Evolutionary conservation across 2,329 filamentous ascomycete species (phyloP).

Genomic region (Aspergillus sp.): DNA sequence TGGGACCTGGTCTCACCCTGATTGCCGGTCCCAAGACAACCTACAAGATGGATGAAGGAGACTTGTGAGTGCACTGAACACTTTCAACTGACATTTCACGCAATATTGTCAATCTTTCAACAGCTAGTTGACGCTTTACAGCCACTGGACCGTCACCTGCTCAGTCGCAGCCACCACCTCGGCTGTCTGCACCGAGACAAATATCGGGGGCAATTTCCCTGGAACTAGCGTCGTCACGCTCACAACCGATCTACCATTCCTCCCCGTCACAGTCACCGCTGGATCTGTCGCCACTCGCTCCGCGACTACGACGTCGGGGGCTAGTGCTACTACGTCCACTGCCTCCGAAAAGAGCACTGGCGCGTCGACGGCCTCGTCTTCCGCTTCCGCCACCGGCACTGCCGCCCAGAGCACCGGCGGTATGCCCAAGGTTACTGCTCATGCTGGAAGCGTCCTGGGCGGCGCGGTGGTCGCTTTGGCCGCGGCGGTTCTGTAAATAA

Average conservation of each 20-base stretch:
- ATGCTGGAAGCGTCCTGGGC: background rate
- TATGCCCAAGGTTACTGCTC: background rate
- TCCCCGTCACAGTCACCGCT: background rate
- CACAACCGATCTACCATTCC: background rate
- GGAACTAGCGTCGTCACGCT: background rate
- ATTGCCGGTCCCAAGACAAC: conserved; percentile 14
- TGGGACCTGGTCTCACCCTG: conserved; percentile 24
- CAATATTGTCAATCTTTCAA: background rate
- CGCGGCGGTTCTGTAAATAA: background rate
- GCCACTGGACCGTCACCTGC: background rate
- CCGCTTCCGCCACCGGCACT: background rate
- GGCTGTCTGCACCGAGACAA: background rate
- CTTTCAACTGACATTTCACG: no score
- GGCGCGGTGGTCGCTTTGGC: background rate
- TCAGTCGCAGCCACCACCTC: background rate
- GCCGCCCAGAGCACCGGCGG: background rate
- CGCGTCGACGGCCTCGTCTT: no score
- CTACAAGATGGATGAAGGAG: conserved; percentile 9
- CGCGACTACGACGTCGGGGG: background rate
- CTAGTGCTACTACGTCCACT: background rate
- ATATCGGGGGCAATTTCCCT: background rate
- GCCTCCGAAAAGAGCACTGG: background rate
- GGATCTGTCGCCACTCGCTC: background rate
- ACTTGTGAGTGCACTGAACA: background rate
- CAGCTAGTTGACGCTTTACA: background rate